Base-by-base conservation (phyloP, 352 stramenopile genomes). In the Elongisporangium senticosum region DNA sequence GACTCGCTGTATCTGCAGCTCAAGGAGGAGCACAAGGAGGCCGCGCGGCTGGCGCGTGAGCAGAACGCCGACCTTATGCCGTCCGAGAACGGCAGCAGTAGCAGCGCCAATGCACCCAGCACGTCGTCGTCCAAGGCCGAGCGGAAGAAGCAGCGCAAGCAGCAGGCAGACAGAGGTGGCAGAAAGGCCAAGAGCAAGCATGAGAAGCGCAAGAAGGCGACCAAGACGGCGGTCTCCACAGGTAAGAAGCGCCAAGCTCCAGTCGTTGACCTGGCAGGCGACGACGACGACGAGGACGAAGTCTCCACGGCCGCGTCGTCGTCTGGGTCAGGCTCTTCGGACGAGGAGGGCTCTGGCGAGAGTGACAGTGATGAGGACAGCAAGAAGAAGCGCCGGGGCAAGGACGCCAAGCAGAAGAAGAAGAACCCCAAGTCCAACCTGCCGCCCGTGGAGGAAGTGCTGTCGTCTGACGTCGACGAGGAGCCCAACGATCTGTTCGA, bases 401-500 rank as follows among this genome's bases (percentile, higher is more conserved):
- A 33, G 15, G 50, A 20, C 10, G 63, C 55, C 43, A 57, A 49
- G 15, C 28, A 62, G 56, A 84, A 77, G 52, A 64, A 61, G 20
- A 75, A 64, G 23, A 75, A 72, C 8, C 39, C 37, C 52, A 65
- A 68, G 43, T 71, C 68, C 5, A 92, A 87, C 50, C 57, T 89
- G 48, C 83, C 83, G 13, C 74, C 80, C 0, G 65, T 86, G 20
- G 74, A 87, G 52, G 55, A 74, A 7, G 74, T 93, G 51, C 58
- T 93, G 48, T 86, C 75, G 3, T 90, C 80, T 0, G 83, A 92
- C 48, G 82, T 87, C 59, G 79, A 90, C 39, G 77, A 89, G 21
- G 80, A 89, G 53, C 72, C 73, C 14, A 82, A 90, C 37, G 83
- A 86, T 3, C 74, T 90, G 72, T 93, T 93, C 56, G 80, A 93